phyloP scores from a whole-genome alignment of 768 basidiomycete genomes.

The Rhodotorula babjevae region DNA sequence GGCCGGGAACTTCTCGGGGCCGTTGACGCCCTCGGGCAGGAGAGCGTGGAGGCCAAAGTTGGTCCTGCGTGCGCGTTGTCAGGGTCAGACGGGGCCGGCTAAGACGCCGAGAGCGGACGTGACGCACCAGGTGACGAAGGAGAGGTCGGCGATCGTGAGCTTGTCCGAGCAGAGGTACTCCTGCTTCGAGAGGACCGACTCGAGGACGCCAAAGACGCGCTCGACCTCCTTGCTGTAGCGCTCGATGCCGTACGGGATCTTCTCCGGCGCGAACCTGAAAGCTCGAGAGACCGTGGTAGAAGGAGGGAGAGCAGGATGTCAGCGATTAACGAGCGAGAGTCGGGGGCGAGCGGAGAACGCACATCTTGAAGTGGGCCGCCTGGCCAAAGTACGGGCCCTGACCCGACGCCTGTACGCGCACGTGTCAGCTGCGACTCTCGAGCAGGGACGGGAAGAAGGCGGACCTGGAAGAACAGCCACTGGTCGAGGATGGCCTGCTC shows the following conservation, averaged over 20 bases:
- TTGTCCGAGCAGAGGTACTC: constrained; percentile 37
- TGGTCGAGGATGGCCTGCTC: constrained; percentile 25
- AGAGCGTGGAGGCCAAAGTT: constrained; percentile 30
- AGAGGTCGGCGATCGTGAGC: constrained; percentile 38
- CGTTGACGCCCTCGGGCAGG: constrained; percentile 32
- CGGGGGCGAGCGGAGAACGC: not conserved
- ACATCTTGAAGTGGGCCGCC: constrained; percentile 38
- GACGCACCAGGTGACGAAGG: constrained; percentile 34
- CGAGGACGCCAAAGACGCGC: constrained; percentile 39
- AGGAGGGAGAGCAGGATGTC: not conserved
- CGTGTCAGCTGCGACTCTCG: too few relatives aligned
- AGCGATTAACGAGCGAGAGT: not conserved
- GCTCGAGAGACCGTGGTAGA: too few relatives aligned
- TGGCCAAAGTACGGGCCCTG: constrained; percentile 38
- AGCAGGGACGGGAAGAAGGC: too few relatives aligned
- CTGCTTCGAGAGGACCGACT: constrained; percentile 30
- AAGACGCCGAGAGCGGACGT: not conserved
- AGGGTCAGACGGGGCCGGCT: not conserved
- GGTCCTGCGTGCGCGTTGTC: not conserved
- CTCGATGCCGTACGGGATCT: constrained; percentile 23
- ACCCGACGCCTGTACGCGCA: not conserved
- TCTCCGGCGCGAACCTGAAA: constrained; percentile 35
- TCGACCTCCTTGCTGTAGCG: constrained; percentile 38
- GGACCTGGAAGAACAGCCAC: constrained; percentile 39
- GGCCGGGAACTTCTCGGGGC: constrained; percentile 19